phyloP scores from a whole-genome alignment of 2,329 filamentous ascomycete species.

The Fusarium sp. region DNA sequence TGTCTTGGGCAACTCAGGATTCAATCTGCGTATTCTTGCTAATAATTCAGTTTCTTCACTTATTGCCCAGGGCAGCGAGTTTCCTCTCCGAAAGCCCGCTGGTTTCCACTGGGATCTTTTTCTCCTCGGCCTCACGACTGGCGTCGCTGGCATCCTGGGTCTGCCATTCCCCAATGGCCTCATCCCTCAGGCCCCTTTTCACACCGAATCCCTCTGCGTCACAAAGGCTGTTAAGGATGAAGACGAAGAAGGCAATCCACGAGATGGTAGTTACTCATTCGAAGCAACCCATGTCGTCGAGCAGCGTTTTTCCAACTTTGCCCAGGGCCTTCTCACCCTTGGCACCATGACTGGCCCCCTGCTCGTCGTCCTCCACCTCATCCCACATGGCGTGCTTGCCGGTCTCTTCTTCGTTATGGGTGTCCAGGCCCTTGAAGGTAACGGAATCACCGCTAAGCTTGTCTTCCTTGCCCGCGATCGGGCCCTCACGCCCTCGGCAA shows the following conservation, averaged over 20 bases:
- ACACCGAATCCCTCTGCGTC: conserved; percentile 83
- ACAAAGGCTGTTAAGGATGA: conserved; percentile 65
- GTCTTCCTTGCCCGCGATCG: conserved; percentile 76
- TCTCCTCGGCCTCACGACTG: conserved; percentile 82
- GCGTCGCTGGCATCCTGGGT: conserved; percentile 79
- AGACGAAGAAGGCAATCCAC: conserved; percentile 66
- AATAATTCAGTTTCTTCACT: conserved; percentile 73
- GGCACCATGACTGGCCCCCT: conserved; percentile 83
- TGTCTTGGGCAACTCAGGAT: conserved; percentile 24
- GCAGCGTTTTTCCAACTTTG: conserved; percentile 82
- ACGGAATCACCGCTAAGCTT: conserved; percentile 82
- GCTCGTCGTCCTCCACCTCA: conserved; percentile 78
- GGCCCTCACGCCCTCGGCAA: conserved; percentile 67
- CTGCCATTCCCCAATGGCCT: conserved; percentile 86
- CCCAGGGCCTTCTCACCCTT: conserved; percentile 81
- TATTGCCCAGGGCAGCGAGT: conserved; percentile 86
- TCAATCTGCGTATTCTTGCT: background rate
- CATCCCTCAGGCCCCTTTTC: conserved; percentile 86
- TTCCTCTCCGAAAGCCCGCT: conserved; percentile 82
- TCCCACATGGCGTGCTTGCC: conserved; percentile 83
- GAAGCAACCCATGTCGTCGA: conserved; percentile 76
- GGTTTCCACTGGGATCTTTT: conserved; percentile 91
- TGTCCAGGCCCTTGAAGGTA: conserved; percentile 79
- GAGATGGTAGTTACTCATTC: conserved; percentile 64
- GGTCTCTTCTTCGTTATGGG: conserved; percentile 90